Evolutionary conservation across 2,329 filamentous ascomycete species (phyloP).

Genomic region (Scortechinia acanthostroma): DNA sequence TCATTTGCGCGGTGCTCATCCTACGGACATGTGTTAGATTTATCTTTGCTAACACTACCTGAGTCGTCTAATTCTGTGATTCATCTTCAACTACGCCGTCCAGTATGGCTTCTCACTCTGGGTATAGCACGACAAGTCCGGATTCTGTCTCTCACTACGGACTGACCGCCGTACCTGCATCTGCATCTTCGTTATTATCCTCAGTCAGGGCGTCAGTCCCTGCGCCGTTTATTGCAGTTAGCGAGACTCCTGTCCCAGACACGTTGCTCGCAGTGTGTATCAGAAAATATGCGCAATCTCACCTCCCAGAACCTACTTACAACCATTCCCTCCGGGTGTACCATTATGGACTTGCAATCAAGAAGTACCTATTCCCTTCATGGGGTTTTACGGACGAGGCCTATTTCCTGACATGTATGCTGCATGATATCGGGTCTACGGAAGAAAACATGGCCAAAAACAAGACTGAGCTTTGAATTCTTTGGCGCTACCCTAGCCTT

Average conservation of each 20-base stretch:
- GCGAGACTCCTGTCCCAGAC: slow-evolving; percentile 16
- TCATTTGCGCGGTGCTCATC: too few species aligned
- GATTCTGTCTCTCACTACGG: too few species aligned
- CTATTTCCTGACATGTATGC: background rate
- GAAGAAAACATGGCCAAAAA: background rate
- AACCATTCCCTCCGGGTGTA: slow-evolving; percentile 2
- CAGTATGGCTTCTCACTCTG: too few species aligned
- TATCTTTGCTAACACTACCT: too few species aligned
- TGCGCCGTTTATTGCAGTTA: too few species aligned
- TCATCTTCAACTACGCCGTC: too few species aligned
- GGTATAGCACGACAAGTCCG: too few species aligned
- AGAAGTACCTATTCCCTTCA: background rate
- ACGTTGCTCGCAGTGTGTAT: slow-evolving; percentile 24
- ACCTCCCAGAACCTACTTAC: slow-evolving; percentile 9
- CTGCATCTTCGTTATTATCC: background rate
- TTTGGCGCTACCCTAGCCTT: background rate
- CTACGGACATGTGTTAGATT: too few species aligned
- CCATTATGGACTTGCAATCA: background rate
- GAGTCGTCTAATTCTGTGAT: too few species aligned
- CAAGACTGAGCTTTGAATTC: slow-evolving; percentile 2
- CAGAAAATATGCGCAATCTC: slow-evolving; percentile 17
- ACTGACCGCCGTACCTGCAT: background rate
- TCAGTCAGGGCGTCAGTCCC: background rate
- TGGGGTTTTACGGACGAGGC: slow-evolving; percentile 1
- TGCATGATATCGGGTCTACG: slow-evolving; percentile 3